Evolutionary conservation across 805 yeast species (phyloP).

Genomic region (Yamadazyma endophytica): DNA sequence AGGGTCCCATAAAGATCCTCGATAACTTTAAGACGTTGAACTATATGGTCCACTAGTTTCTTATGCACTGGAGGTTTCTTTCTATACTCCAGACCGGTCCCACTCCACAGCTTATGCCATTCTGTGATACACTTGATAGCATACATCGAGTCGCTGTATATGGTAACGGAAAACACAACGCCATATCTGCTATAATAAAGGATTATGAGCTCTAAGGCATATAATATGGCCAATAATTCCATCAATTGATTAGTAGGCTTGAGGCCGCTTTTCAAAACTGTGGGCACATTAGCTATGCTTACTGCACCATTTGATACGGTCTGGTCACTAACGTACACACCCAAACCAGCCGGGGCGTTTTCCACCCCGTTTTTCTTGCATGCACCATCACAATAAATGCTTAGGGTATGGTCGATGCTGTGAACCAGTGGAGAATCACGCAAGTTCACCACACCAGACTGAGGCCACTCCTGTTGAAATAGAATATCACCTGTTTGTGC

Average conservation of each 20-base stretch:
- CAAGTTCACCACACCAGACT: too few species aligned
- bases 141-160: conserved; percentile 74
- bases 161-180: too few species aligned
- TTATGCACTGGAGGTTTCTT: conserved; percentile 48
- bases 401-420: too few species aligned
- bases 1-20: too few species aligned
- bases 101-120: conserved; percentile 47
- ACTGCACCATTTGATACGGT: conserved; percentile 46
- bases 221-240: conserved; percentile 64
- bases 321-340: conserved; percentile 47
- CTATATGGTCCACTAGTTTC: conserved; percentile 34
- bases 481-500: too few species aligned
- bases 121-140: conserved; percentile 50
- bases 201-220: conserved; percentile 46
- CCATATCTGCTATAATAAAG: too few species aligned
- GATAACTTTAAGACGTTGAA: too few species aligned
- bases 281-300: conserved; percentile 51
- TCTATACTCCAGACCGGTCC: too few species aligned
- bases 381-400: conserved; percentile 80
- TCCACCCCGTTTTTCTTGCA: conserved; percentile 53
- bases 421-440: too few species aligned
- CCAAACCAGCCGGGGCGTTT: conserved; percentile 51
- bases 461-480: too few species aligned
- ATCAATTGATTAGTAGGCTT: conserved; percentile 76
- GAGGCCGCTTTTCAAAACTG: conserved; percentile 1